These are phyloP conservation scores for Penicillium simplicissimum DNA, from an alignment of 495 filamentous ascomycete species.

Conservation along the genomic window DNA sequence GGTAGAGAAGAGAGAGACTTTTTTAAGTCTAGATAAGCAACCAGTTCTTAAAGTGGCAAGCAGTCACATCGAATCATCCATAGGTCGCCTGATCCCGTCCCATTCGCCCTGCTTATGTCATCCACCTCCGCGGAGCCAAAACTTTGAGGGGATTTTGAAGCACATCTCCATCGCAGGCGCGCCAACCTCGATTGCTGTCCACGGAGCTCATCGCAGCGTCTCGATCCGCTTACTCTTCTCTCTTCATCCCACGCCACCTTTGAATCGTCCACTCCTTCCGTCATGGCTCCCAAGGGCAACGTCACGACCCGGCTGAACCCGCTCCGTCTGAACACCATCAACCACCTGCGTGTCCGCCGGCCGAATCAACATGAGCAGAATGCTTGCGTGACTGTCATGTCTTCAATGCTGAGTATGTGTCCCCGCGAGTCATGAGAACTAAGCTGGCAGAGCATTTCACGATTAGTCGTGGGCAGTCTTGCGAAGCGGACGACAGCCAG, in stretches of 20 bases:
- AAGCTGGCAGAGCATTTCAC: not conserved
- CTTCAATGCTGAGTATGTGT: constrained; percentile 79
- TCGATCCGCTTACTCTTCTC: constrained; percentile 3
- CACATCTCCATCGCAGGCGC: constrained; percentile 16
- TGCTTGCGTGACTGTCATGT: constrained; percentile 83
- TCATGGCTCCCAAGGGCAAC: constrained; percentile 53
- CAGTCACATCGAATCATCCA: not conserved
- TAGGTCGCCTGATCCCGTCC: not conserved
- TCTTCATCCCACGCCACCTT: constrained; percentile 22
- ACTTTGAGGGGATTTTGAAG: constrained; percentile 30
- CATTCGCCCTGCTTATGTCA: constrained; percentile 40
- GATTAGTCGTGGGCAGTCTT: not conserved
- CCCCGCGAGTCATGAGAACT: not conserved
- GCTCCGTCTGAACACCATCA: constrained; percentile 84
- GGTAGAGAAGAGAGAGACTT: not conserved
- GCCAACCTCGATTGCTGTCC: constrained; percentile 21
- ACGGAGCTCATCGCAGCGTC: constrained; percentile 19
- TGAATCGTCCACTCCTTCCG: constrained; percentile 32
- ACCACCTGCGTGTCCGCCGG: constrained; percentile 76
- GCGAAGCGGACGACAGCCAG: not conserved
- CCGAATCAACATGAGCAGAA: constrained; percentile 76
- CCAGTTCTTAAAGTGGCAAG: constrained; percentile 15
- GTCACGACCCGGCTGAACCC: constrained; percentile 53
- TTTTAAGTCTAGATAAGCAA: not conserved
- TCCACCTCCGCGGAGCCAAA: constrained; percentile 45